Conservation (phyloP, 202 grass and related monocot genomes). For the Dendrocalamus latiflorus region DNA sequence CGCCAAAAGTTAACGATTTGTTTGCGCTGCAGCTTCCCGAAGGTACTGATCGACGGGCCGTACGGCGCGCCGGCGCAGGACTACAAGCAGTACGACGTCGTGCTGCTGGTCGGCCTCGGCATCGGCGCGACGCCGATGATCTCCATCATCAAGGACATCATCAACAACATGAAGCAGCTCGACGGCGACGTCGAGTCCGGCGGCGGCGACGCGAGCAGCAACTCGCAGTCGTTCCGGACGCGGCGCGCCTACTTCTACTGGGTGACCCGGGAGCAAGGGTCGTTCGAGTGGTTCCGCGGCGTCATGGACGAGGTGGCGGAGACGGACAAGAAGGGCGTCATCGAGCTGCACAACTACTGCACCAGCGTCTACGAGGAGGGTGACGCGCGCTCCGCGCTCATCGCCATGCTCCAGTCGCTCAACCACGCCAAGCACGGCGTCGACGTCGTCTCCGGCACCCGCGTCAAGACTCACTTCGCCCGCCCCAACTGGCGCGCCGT, state of each 20-base stretch:
- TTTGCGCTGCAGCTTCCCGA: constrained; percentile 49
- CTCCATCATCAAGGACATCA: constrained; percentile 94
- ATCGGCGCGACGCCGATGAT: constrained; percentile 96
- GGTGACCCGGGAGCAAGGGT: constrained; percentile 80
- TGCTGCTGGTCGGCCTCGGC: constrained; percentile 77
- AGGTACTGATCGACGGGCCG: constrained; percentile 81
- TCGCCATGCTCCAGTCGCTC: constrained; percentile 86
- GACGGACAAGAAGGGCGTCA: constrained; percentile 72
- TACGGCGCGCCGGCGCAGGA: constrained; percentile 90
- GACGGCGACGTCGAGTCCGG: constrained; percentile 43
- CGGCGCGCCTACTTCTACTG: constrained; percentile 93
- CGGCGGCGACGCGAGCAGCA: not conserved
- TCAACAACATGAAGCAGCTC: constrained; percentile 63
- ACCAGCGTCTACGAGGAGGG: constrained; percentile 95
- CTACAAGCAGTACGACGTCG: constrained; percentile 83
- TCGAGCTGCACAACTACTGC: constrained; percentile 97
- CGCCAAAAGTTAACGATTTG: not conserved
- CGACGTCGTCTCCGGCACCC: constrained; percentile 77
- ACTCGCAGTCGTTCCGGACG: constrained; percentile 51
- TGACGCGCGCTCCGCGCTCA: constrained; percentile 70
- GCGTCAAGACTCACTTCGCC: constrained; percentile 93
- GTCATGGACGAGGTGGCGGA: constrained; percentile 94
- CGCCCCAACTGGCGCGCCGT: constrained; percentile 90
- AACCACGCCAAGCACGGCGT: constrained; percentile 79
- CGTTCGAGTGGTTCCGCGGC: constrained; percentile 94